These are phyloP conservation scores for Claviceps capensis DNA, from an alignment of 2,329 filamentous ascomycete genomes.

Conservation along the genomic window DNA sequence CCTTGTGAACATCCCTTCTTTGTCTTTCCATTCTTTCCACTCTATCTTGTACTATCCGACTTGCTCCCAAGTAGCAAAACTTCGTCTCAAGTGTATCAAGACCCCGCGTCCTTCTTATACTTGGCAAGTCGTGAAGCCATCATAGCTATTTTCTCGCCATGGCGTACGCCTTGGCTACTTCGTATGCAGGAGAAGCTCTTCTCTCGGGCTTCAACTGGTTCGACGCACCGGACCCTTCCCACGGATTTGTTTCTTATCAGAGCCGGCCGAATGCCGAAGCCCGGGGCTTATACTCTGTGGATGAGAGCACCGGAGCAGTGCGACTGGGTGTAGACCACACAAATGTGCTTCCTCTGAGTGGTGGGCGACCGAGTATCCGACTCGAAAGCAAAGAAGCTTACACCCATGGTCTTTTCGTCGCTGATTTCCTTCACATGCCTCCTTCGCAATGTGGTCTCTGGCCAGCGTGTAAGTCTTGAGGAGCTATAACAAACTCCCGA, in stretches of 20 bases:
- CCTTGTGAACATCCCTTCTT: background rate
- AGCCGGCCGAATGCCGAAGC: conserved; percentile 24
- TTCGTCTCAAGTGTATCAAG: background rate
- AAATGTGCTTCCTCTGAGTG: conserved; percentile 21
- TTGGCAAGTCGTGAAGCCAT: background rate
- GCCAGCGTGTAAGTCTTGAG: conserved; percentile 44
- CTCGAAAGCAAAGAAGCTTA: conserved; percentile 51
- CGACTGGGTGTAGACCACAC: conserved; percentile 30
- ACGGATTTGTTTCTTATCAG: conserved; percentile 52
- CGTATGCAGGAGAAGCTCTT: conserved; percentile 29
- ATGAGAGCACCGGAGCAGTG: conserved; percentile 27
- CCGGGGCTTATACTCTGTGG: conserved; percentile 27
- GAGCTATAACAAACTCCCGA: no score
- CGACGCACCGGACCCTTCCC: conserved; percentile 42
- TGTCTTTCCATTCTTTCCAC: background rate
- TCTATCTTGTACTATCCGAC: background rate
- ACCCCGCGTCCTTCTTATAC: background rate
- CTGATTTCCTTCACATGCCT: conserved; percentile 64
- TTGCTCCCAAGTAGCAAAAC: background rate
- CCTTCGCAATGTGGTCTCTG: conserved; percentile 55
- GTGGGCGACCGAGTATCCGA: conserved; percentile 47
- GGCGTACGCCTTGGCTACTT: conserved; percentile 29
- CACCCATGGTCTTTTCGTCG: conserved; percentile 53
- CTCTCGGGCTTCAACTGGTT: conserved; percentile 37
- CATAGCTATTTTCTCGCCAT: conserved; percentile 7